Percentiles rank a stretch among this genome's conserved stretches.
Evolutionary conservation across 768 basidiomycete species (phyloP).

Genomic region (Psilocybe subaeruginosa): DNA sequence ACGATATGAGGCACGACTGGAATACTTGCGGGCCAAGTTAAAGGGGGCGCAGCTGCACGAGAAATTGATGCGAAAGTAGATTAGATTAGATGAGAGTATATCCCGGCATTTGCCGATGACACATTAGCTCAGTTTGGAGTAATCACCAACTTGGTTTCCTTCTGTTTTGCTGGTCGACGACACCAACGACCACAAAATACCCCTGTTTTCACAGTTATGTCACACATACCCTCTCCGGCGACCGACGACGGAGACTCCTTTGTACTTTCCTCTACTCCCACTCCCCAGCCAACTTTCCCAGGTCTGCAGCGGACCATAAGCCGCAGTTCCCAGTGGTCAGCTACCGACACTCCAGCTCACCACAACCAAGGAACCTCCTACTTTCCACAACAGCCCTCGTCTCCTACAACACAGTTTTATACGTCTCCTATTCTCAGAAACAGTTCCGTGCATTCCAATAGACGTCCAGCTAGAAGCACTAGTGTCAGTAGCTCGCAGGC

Average conservation of each 20-base stretch:
- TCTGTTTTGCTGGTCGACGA: conserved; percentile 27
- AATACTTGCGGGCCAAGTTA: conserved; percentile 80
- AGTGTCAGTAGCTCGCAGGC: conserved; percentile 64
- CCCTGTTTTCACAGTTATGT: conserved; percentile 20
- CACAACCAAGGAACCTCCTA: conserved; percentile 75
- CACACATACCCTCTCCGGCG: conserved; percentile 30
- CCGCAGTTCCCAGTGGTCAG: conserved; percentile 62
- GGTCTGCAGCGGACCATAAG: conserved; percentile 47
- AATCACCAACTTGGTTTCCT: conserved; percentile 17
- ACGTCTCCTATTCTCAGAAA: conserved; percentile 47
- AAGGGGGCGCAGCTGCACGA: conserved; percentile 86
- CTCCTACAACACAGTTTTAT: conserved; percentile 49
- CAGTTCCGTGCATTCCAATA: conserved; percentile 54
- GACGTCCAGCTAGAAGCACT: conserved; percentile 55
- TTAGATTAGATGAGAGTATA: conserved; percentile 23
- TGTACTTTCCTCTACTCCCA: conserved; percentile 45
- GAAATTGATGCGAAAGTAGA: conserved; percentile 68
- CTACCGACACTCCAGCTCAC: conserved; percentile 60
- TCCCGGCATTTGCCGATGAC: conserved; percentile 30
- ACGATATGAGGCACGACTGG: conserved; percentile 76
- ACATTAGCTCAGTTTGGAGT: conserved; percentile 18
- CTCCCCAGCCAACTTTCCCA: conserved; percentile 33
- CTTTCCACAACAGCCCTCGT: conserved; percentile 46
- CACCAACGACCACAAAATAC: conserved; percentile 16
- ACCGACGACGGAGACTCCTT: conserved; percentile 37